Evolutionary conservation across 106 monocot species (phyloP), one percentile per base, ranked within the genome.

Genomic region (Allium sativum): DNA sequence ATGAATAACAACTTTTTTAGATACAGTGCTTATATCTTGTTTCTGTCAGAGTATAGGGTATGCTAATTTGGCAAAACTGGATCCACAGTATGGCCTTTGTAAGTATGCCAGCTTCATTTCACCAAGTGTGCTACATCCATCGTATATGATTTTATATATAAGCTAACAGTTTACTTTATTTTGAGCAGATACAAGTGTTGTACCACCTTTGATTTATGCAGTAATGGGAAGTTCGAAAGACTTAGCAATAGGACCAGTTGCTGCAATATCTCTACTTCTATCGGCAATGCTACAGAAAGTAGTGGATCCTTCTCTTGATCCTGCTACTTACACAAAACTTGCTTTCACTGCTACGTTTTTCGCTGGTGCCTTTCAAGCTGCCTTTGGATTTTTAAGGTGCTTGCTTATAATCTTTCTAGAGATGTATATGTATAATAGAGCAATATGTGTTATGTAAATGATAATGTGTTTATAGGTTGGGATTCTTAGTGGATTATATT

Each of bases 41-140:
- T 61, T 50, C 45, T 8, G 74, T 78, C 77, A 96, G 95, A 76
- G 90, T 53, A 91, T 96, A 72, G 87, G 90, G 45, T 96, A 96
- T 67, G 95, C 95, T 21, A 82, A 66, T 69, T 64, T 90, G 47
- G 95, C 95, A 6, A 90, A 78, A 60, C 79, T 96, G 41, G 84
- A 87, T 45, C 95, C 95, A 31, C 87, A 87, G 61, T 87, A 87
- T 70, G 95, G 95, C 42, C 90, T 96, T n/a, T 96, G 95, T 96
- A 82, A 78, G 95, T 84, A 20, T 7, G 47, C 8, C n/a, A 2
- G 4, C 20, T 13, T 8, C 18, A 14, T 43, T 21, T 9, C 10
- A 44, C 0, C 44, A 15, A 18, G 8, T 55, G 18, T 55, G 31
- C 12, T 55, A 17, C 55, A n/a, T 55, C 21, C n/a, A 18, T 55